Conservation (phyloP, 1,139 yeast species). For the Kodamaea suecica region DNA sequence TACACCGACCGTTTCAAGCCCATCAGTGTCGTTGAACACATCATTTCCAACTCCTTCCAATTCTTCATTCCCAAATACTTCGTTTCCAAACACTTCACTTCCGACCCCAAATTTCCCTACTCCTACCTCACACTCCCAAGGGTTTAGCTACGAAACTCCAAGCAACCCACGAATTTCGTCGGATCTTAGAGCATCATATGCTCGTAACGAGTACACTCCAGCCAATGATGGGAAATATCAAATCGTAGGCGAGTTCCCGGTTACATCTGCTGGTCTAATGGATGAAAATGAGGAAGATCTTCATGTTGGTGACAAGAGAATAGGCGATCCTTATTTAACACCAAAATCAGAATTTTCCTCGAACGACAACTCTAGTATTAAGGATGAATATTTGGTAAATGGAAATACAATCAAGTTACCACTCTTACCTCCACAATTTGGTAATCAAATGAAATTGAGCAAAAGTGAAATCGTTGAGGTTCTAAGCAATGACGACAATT, state of each 20-base stretch:
- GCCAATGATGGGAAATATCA: conserved; percentile 20
- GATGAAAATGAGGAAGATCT: conserved; percentile 29
- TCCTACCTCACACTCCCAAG: not conserved
- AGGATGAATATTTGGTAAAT: conserved; percentile 13
- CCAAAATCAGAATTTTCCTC: conserved; percentile 7
- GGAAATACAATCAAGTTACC: conserved; percentile 12
- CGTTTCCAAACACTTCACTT: no score
- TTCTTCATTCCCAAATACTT: no score
- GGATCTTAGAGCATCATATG: conserved; percentile 17
- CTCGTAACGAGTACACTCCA: conserved; percentile 16
- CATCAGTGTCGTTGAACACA: no score
- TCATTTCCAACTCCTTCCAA: no score
- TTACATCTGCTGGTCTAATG: conserved; percentile 39
- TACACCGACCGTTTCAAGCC: no score
- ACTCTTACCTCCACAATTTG: conserved; percentile 14
- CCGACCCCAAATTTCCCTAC: conserved; percentile 1
- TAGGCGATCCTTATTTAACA: conserved; percentile 35
- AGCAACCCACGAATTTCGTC: conserved; percentile 9
- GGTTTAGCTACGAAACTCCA: conserved; percentile 8
- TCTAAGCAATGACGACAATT: conserved; percentile 22
- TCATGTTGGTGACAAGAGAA: conserved; percentile 43
- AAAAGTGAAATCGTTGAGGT: conserved; percentile 18
- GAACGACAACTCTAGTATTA: conserved; percentile 3
- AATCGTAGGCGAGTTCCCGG: conserved; percentile 36
- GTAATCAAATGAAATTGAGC: conserved; percentile 10